These are phyloP conservation scores for Udeniomyces megalosporus DNA, from an alignment of 768 basidiomycete species.

Conservation along the genomic window DNA sequence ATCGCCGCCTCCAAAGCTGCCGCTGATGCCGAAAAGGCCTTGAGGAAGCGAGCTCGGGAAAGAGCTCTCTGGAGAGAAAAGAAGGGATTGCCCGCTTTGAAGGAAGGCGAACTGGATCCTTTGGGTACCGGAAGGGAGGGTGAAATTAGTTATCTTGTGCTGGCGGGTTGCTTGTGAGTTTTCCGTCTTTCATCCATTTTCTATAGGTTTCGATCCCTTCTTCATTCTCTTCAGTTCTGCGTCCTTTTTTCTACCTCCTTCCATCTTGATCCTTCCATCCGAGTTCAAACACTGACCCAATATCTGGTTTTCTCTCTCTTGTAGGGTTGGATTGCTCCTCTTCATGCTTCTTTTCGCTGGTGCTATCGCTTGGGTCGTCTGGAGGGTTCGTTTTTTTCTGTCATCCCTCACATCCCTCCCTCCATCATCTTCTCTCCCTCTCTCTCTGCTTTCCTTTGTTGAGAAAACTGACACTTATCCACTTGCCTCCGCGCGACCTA, in stretches of 20 bases:
- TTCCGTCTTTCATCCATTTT: neutral
- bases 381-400: conserved; percentile 6
- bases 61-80: conserved; percentile 5
- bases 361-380: conserved; percentile 18
- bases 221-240: neutral
- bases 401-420: too few species aligned
- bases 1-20: conserved; percentile 23
- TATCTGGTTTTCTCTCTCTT: too few species aligned
- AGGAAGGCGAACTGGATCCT: neutral
- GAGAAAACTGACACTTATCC: too few species aligned
- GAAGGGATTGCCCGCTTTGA: conserved; percentile 13
- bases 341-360: conserved; percentile 19
- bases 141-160: neutral
- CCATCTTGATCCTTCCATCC: too few species aligned
- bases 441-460: too few species aligned
- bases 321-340: neutral
- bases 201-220: too few species aligned
- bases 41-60: conserved; percentile 4
- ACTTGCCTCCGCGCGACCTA: too few species aligned
- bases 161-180: neutral
- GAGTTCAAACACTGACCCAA: too few species aligned
- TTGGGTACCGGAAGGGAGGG: neutral
- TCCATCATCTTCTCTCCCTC: too few species aligned
- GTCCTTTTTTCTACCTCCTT: too few species aligned
- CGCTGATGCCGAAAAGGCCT: conserved; percentile 10